phyloP scores from a whole-genome alignment of 179 eudicot genomes.

The Actinidia chinensis region DNA sequence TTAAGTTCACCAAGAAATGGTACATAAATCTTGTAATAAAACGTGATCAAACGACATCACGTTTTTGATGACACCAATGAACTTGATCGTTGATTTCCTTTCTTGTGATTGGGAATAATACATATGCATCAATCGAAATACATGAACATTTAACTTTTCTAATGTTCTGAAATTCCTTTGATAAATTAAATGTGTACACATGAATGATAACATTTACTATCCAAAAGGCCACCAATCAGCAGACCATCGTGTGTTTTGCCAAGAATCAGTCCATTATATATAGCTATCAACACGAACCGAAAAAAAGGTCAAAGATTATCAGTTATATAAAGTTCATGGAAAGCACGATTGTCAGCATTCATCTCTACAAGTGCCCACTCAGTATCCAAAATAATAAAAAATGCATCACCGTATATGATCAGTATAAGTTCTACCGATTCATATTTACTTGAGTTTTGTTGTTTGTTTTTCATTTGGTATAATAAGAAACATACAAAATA shows the following conservation, averaged over 20 bases:
- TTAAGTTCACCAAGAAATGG: neutral
- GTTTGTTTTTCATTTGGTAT: neutral
- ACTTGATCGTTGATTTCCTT: neutral
- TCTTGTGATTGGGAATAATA: neutral
- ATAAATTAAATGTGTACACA: neutral
- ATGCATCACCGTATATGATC: no score
- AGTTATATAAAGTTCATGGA: no score
- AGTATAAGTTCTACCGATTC: no score
- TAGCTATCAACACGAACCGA: no score
- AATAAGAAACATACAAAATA: neutral
- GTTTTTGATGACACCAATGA: neutral
- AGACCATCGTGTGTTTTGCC: no score
- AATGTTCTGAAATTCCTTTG: neutral
- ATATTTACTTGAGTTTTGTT: neutral
- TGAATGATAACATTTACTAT: neutral
- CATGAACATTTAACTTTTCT: neutral
- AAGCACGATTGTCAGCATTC: no score
- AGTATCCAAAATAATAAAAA: no score
- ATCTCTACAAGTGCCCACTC: no score
- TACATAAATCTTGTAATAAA: neutral
- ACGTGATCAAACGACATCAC: neutral
- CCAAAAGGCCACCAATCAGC: no score
- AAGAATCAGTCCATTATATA: no score
- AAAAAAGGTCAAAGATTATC: neutral
- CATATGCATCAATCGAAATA: neutral